Conservation (phyloP, 306 rosid genomes). For the Cicer cuneatum region DNA sequence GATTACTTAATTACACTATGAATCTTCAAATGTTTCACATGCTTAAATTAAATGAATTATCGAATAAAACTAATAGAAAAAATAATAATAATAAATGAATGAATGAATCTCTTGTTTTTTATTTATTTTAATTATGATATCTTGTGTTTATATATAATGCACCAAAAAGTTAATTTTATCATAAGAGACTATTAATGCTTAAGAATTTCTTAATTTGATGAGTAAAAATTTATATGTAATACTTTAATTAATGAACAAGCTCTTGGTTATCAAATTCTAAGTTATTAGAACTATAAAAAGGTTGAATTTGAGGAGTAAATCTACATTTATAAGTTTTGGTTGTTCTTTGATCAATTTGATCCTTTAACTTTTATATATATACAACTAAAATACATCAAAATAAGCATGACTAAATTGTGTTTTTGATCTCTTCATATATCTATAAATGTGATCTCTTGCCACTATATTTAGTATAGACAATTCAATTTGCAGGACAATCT, state of each 20-base stretch:
- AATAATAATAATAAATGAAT: background rate
- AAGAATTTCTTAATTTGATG: background rate
- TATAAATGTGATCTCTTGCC: slow-evolving; percentile 26
- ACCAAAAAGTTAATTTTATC: slow-evolving; percentile 1
- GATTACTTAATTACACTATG: background rate
- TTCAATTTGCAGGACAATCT: background rate
- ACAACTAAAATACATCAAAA: background rate
- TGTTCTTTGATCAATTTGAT: slow-evolving; percentile 14
- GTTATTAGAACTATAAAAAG: background rate
- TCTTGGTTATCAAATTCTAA: slow-evolving; percentile 7
- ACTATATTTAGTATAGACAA: background rate
- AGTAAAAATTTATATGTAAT: slow-evolving; percentile 1
- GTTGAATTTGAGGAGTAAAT: background rate
- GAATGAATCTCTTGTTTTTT: slow-evolving; percentile 7
- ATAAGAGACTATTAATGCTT: background rate
- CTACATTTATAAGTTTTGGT: background rate
- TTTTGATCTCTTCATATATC: background rate
- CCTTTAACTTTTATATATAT: background rate
- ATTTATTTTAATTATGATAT: slow-evolving; percentile 5
- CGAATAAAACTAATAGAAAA: background rate
- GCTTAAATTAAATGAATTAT: background rate
- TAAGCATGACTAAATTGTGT: background rate
- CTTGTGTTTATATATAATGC: background rate
- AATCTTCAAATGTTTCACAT: slow-evolving; percentile 2
- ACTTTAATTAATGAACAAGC: background rate